Base-by-base conservation (phyloP, 2,329 filamentous ascomycete genomes). In the Fusarium scirpi region DNA sequence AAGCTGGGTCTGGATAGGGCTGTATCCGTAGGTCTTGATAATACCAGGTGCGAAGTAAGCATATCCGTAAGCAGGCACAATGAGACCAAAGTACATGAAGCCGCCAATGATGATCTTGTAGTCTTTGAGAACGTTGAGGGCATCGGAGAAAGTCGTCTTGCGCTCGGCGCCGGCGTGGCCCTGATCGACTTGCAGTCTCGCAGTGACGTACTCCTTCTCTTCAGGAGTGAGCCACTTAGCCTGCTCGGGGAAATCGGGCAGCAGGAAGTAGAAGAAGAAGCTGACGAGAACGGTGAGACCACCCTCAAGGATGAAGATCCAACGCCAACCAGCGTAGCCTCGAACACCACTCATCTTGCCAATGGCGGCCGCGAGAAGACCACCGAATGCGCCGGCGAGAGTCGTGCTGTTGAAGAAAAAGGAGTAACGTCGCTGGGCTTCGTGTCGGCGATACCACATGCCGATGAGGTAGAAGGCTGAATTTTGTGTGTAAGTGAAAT, bases 361-460 rank as follows among this genome's bases (percentile, higher is more conserved):
- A 68, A 98, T 97, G 0, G 91, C 94, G 2, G 90, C 91, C 1
- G 94, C 94, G 7, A 98, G 85, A 2, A 98, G 86, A 4, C 94
- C 94, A 45, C 93, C 94, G 74, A 97, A 98, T 0, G 94, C 92
- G 32, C 92, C 92, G 2, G 92, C 92, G 6, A 95, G 83, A 0
- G 91, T 92, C 1, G 92, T 94, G 29, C 87, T 93, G 76, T 88
- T 90, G 84, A 98, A 98, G 85, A 98, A 98, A 84, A 98, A 94
- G 18, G 91, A 92, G 82, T 94, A 98, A 30, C 96, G 90, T 76
- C 94, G 93, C 81, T 98, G 95, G 4, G 94, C 94, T 81, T 98
- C 96, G 46, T 85, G 85, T 64, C 95, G 89, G 64, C 91, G 90
- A 75, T 98, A 99, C 94, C 92, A 97, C 90, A 95, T 95, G 62